These are phyloP conservation scores for Eucalyptus brandiana DNA, from an alignment of 345 rosid genomes.

Conservation along the genomic window DNA sequence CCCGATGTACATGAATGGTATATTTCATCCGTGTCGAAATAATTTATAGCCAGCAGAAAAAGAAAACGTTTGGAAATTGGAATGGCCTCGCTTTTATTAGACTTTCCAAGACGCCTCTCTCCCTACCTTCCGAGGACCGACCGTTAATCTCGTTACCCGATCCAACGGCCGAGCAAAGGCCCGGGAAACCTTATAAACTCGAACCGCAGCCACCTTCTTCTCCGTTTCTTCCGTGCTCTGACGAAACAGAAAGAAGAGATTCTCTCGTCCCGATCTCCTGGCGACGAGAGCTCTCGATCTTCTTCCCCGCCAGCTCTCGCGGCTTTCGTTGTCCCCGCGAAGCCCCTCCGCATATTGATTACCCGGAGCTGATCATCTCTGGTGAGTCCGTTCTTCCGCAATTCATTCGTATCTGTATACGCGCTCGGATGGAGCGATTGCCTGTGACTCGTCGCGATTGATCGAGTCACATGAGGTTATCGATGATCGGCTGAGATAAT, in stretches of 20 bases:
- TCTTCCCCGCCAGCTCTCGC: background rate
- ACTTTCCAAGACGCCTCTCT: background rate
- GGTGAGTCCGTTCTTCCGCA: background rate
- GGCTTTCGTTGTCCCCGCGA: background rate
- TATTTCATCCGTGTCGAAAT: background rate
- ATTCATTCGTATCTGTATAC: background rate
- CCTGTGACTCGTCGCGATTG: background rate
- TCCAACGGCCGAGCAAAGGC: background rate
- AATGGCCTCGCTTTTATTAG: background rate
- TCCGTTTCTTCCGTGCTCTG: background rate
- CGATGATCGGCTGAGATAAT: background rate
- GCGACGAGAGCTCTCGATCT: background rate
- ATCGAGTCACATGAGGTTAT: background rate
- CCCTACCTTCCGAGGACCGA: background rate
- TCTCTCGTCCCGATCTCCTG: background rate
- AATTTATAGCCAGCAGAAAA: background rate
- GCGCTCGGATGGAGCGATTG: background rate
- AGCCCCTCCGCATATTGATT: background rate
- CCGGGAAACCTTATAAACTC: background rate
- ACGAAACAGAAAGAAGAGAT: background rate
- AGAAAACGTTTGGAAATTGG: background rate
- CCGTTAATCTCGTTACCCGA: background rate
- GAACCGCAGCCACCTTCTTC: background rate
- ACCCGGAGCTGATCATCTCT: background rate
- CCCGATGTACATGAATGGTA: background rate